Evolutionary conservation across 1,284 basidiomycete genomes (phyloP), one percentile per base, ranked within the genome.

Genomic region (Microbotryum saponariae): DNA sequence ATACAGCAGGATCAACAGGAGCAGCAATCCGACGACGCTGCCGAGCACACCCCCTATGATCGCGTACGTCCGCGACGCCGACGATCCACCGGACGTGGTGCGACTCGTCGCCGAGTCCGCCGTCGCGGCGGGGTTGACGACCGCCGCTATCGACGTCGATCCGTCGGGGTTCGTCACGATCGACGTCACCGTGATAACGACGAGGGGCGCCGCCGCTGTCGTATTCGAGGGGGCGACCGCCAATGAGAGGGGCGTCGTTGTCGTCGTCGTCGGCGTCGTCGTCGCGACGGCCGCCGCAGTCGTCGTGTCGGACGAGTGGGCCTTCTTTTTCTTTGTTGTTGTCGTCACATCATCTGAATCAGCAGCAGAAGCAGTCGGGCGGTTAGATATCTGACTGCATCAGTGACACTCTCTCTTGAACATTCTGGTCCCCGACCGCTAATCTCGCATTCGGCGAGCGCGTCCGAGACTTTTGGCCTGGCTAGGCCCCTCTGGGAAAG

Each of bases 11-110:
- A 16, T 50, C 29, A 31, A 21, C 44, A 50, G 37, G 33, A 6
- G n/a, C 37, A 57, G 42, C 54, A 67, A 61, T n/a, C 71, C 71
- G 46, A 71, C 59, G 23, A 70, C 63, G 2, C 66, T 65, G 12
- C 71, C 71, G 18, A 71, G 67, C 56, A 73, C 71, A 1, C 68
- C 70, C 72, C 71, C 71, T 3, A 69, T 71, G 54, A 66, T 68
- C 21, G 63, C 64, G 2, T 56, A 63, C 6, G 57, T 51, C 6
- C 53, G 31, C 14, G 51, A 53, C 16, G 25, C 20, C 9, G 59
- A 21, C 55, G 51, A 29, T 8, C 31, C 31, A 49, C 51, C 27
- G 18, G 51, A 53, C 29, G 51, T 37, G 31, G 45, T 53, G 45
- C 61, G 64, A 20, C 23, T 56, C 20, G 56, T 49, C 3, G 65